Conservation (phyloP, 768 basidiomycete genomes). For the Chalciporus pseudorubinellus region DNA sequence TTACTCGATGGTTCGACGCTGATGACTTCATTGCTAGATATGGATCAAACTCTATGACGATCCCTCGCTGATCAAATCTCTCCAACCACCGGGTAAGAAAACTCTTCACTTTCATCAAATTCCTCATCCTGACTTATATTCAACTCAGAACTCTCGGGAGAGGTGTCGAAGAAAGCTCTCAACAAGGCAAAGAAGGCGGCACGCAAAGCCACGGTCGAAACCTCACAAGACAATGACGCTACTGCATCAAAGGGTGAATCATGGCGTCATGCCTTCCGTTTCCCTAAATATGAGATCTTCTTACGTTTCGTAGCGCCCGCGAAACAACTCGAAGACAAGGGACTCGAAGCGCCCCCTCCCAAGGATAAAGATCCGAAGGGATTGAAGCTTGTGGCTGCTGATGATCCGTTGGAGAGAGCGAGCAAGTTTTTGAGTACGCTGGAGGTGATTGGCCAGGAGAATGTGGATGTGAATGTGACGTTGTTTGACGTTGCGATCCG, state of each 20-base stretch:
- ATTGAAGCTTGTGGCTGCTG: constrained; percentile 55
- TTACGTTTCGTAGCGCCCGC: constrained; percentile 26
- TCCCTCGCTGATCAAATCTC: constrained; percentile 51
- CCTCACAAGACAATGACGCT: constrained; percentile 36
- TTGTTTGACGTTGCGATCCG: constrained; percentile 81
- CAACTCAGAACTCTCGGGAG: constrained; percentile 14
- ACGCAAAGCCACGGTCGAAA: constrained; percentile 53
- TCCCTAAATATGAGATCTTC: constrained; percentile 10
- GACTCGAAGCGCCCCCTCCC: constrained; percentile 50
- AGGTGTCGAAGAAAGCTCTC: constrained; percentile 70
- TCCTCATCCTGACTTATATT: constrained; percentile 20
- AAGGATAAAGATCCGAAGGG: constrained; percentile 90
- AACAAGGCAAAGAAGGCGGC: constrained; percentile 86
- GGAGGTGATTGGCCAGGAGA: constrained; percentile 44
- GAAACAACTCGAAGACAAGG: constrained; percentile 60
- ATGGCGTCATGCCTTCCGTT: constrained; percentile 12
- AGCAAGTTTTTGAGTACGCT: constrained; percentile 68
- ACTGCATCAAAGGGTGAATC: constrained; percentile 60
- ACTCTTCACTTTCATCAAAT: constrained; percentile 19
- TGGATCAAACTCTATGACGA: constrained; percentile 71
- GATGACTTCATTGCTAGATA: constrained; percentile 48
- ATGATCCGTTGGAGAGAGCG: constrained; percentile 74
- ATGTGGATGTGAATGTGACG: constrained; percentile 70
- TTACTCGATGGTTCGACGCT: constrained; percentile 10
- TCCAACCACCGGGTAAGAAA: constrained; percentile 37